Evolutionary conservation across 495 filamentous ascomycete genomes (phyloP), one percentile per base, ranked within the genome.

Genomic region (Hypoxylon perforatum): DNA sequence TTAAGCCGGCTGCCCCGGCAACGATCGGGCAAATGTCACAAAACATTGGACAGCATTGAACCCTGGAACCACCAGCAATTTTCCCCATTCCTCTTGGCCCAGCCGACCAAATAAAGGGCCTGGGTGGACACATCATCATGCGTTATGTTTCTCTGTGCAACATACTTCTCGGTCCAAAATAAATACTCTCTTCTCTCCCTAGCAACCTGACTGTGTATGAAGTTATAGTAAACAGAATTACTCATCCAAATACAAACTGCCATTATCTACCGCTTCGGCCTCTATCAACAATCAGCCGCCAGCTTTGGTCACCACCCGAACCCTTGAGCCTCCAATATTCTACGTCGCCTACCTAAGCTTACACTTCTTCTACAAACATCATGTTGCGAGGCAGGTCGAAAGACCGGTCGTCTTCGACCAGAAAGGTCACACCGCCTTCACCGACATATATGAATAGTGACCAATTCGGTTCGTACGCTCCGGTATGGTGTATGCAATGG

Each of bases 381-480:
- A 69, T 72, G 72, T 55, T 67, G 49, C 63, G 72, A 61, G 46
- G 60, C 57, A 74, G 67, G 49, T 69, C 72, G 14, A 74, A 74
- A 30, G 72, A 72, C 9, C 46, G 59, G 56, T 60, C 63, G 48
- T 38, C 66, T 19, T 60, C 72, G 14, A 41, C 35, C 74, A 80
- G 86, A 66, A 91, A 89, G 80, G 85, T 87, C 64, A 88, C 88
- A 45, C 89, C 90, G 63, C 89, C 91, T 19, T 88, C 88, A 36
- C 89, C 91, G 21, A 84, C 86, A 38, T 96, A 92, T 79, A 97
- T 97, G 93, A 87, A 88, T 35, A 87, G 87, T 73, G 88, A 94
- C 45, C 92, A 97, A 78, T 89, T 96, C 75, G 91, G 93, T 97
- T 80, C 82, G 86, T 68, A 66, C 45, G 42, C 61, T 55, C 77